Base-by-base conservation (phyloP, 495 filamentous ascomycete species). In the Penicillium longicatenatum region DNA sequence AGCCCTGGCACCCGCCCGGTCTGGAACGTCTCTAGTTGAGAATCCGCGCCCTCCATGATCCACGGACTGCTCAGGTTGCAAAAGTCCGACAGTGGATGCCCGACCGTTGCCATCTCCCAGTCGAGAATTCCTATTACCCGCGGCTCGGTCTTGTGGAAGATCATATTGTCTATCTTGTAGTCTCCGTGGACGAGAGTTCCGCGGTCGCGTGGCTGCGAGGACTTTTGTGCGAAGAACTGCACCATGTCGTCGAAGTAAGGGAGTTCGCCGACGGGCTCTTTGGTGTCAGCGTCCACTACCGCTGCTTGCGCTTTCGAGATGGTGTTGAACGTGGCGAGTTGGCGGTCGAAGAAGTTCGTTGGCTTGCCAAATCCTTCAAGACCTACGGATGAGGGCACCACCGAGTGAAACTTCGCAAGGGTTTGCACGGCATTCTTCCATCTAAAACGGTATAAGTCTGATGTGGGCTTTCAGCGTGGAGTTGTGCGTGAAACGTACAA, bases 51-150 rank as follows among this genome's bases (percentile, higher is more conserved):
- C 54, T 83, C 77, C 50, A 83, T 74, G 68, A 71, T 71, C 52
- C 84, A 95, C 3, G 92, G 91, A 24, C 82, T 88, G 21, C 88
- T 78, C 9, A 95, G 74, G 72, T 94, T 94, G 62, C 85, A 83
- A 47, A 98, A 77, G 67, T 98, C 94, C 19, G 89, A 91, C 11
- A 97, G 79, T 5, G 94, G 94, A 69, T 98, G 93, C 48, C 94
- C 94, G 24, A 97, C 88, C 0, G 94, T 98, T 33, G 91, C 92
- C 90, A 97, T 92, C 73, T 96, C 93, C 93, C 93, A 97, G 75
- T 98, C 94, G 7, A 98, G 75, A 48, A 98, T 91, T 6, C 93
- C 94, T 74, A 97, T 93, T 11, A 98, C 93, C 46, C 86, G 72
- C 12, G 94, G 84, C 72, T 95, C 91, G 0, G 86, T 92, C 73